Evolutionary conservation across 208 protist species (phyloP), one percentile per base, ranked within the genome.

Genomic region (Phytomonas sp.): DNA sequence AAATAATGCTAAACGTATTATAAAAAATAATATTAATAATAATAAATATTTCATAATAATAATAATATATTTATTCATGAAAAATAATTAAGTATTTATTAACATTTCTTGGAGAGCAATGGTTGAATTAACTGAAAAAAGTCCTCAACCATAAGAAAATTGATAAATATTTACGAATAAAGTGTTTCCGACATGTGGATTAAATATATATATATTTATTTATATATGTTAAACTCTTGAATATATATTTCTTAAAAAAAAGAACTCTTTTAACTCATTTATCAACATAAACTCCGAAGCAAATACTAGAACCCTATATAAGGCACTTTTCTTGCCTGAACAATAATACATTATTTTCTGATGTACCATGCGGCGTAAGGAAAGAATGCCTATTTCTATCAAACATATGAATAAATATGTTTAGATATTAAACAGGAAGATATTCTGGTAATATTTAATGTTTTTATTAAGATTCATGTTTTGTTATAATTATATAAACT

Each of bases 1-100:
- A 61, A 76, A 67, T n/a, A 72, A 72, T 14, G 30, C 2, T 37
- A 71, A 67, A 65, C 19, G 30, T 26, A 76, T 49, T 36, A 63
- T 29, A 63, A 63, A 62, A 64, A 63, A 52, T 42, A 16, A 37
- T 37, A 37, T 11, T 37, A 37, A 37, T 37, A 37, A 37, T 37
- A 37, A 11, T 37, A 37, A 11, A 37, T 37, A 37, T 37, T 37
- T 37, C 3, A 37, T 8, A 37, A 37, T 8, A 37, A 8, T 8
- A 37, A 37, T 37, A 37, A 11, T 8, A 37, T 3, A 11, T 37
- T 37, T 37, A 37, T 37, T 37, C 3, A 11, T 37, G n/a, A n/a
- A 37, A 37, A 37, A 11, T 37, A 37, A 37, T 37, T 37, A 37
- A 37, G 5, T 23, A 52, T 2, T 23, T n/a, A 52, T 4, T 52